phyloP scores from a whole-genome alignment of 2,329 filamentous ascomycete species.

The Botrytis sinoallii region DNA sequence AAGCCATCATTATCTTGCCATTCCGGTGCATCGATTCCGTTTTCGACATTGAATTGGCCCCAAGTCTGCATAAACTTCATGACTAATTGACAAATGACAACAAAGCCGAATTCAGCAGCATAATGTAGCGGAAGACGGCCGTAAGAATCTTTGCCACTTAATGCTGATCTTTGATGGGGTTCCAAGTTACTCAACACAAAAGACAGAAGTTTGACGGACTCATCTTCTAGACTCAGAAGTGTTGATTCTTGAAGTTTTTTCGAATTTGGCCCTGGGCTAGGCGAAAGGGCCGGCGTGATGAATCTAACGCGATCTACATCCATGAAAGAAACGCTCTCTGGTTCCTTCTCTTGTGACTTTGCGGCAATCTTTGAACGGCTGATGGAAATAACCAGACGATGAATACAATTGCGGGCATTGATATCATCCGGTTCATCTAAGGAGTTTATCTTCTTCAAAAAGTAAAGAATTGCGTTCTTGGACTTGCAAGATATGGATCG shows the following conservation, averaged over 20 bases:
- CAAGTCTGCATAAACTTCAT: slow-evolving; percentile 87
- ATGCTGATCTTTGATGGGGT: slow-evolving; percentile 62
- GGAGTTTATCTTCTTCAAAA: slow-evolving; percentile 66
- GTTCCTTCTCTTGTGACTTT: slow-evolving; percentile 30
- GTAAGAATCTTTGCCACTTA: slow-evolving; percentile 70
- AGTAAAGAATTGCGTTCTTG: slow-evolving; percentile 64
- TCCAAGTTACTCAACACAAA: slow-evolving; percentile 66
- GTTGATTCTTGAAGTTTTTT: slow-evolving; percentile 66
- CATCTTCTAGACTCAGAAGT: slow-evolving; percentile 65
- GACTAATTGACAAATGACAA: slow-evolving; percentile 82
- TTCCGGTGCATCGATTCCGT: slow-evolving; percentile 79
- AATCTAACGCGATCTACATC: slow-evolving; percentile 54
- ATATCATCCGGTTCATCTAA: slow-evolving; percentile 89
- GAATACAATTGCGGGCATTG: slow-evolving; percentile 89
- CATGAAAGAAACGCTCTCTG: slow-evolving; percentile 42
- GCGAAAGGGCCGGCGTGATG: slow-evolving; percentile 73
- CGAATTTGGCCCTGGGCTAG: slow-evolving; percentile 57
- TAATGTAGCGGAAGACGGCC: slow-evolving; percentile 88
- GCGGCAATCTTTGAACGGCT: slow-evolving; percentile 65
- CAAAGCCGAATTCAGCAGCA: slow-evolving; percentile 90
- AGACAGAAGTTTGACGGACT: slow-evolving; percentile 66
- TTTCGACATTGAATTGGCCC: slow-evolving; percentile 78
- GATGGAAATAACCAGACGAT: slow-evolving; percentile 88
- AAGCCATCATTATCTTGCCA: slow-evolving; percentile 95
- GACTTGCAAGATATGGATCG: slow-evolving; percentile 69